These are phyloP conservation scores for Polymyxa betae DNA, from an alignment of 208 protist species.

Conservation along the genomic window DNA sequence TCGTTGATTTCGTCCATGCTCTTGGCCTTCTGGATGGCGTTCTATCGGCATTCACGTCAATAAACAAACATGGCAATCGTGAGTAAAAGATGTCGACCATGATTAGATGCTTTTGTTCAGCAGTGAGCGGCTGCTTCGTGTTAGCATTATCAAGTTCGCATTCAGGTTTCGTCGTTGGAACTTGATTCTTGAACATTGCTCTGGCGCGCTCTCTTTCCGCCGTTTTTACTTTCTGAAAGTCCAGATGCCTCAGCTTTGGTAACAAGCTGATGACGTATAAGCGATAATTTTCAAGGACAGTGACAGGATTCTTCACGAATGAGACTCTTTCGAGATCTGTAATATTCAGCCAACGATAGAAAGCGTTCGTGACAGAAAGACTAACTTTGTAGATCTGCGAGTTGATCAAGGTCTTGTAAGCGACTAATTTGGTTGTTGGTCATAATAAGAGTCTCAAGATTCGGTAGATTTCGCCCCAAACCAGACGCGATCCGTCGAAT, in stretches of 20 bases:
- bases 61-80: background rate
- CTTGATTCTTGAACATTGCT: background rate
- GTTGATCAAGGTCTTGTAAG: slow-evolving; percentile 69
- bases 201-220: slow-evolving; percentile 50
- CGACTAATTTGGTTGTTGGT: slow-evolving; percentile 75
- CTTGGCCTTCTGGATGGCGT: background rate
- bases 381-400: slow-evolving; percentile 54
- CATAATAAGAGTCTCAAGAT: slow-evolving; percentile 76
- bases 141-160: background rate
- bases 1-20: slow-evolving; percentile 5
- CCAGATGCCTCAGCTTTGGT: slow-evolving; percentile 74
- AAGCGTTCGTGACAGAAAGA: background rate
- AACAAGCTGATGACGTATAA: slow-evolving; percentile 75
- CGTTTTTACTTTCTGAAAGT: slow-evolving; percentile 75
- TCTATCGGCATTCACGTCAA: background rate
- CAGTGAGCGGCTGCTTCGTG: background rate
- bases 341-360: slow-evolving; percentile 2
- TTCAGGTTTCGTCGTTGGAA: background rate
- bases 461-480: slow-evolving; percentile 68
- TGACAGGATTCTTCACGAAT: slow-evolving; percentile 76
- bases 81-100: background rate
- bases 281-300: slow-evolving; percentile 73
- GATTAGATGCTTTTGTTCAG: background rate
- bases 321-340: slow-evolving; percentile 66
- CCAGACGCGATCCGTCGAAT: slow-evolving; percentile 68